A percentile compares a stretch with the other conserved stretches of the same genome.
Conservation (phyloP, 306 rosid species). For the Vicia villosa region DNA sequence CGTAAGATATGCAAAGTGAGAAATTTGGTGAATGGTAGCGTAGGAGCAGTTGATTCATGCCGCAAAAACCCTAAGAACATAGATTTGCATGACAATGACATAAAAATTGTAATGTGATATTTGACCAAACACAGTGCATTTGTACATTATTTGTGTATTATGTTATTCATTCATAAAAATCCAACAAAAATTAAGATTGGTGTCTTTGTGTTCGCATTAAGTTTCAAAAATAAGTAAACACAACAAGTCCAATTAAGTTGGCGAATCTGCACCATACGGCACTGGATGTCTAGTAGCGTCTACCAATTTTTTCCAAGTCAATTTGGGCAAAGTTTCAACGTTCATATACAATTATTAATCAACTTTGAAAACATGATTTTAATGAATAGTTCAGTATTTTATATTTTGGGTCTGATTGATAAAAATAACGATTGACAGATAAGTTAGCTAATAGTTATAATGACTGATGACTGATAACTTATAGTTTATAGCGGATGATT, state of each 20-base stretch:
- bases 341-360: neutral
- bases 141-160: neutral
- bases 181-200: neutral
- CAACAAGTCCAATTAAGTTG: conserved; percentile 38
- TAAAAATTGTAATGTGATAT: conserved; percentile 5
- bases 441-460: too few species aligned
- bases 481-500: too few species aligned
- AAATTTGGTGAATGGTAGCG: conserved; percentile 29
- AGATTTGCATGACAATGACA: conserved; percentile 33
- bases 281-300: conserved; percentile 26
- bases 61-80: conserved; percentile 18
- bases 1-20: conserved; percentile 4
- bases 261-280: conserved; percentile 52
- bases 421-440: too few species aligned
- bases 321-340: conserved; percentile 17
- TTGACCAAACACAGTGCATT: conserved; percentile 44
- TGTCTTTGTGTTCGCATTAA: neutral
- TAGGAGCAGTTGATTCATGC: conserved; percentile 31
- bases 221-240: neutral
- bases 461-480: too few species aligned
- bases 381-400: too few species aligned
- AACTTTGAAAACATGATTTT: neutral
- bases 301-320: conserved; percentile 40
- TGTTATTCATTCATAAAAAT: neutral
- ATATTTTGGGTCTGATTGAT: too few species aligned